Conservation (phyloP, 371 early-diverging fungal genomes). For the Apophysomyces ossiformis region DNA sequence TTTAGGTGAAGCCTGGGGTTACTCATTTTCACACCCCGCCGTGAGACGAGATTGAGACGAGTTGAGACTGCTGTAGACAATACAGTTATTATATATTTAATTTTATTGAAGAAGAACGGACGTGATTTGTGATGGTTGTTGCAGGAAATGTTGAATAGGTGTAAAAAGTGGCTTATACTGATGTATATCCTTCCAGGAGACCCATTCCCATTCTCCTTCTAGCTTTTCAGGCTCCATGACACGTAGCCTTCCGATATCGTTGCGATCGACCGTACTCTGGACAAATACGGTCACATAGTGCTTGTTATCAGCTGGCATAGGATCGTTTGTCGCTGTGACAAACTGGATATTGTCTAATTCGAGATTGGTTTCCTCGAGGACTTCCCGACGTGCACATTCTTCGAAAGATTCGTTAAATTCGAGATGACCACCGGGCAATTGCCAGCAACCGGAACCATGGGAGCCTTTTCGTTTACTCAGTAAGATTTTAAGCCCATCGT, state of each 20-base stretch:
- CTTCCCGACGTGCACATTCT: conserved; percentile 64
- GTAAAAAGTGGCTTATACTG: conserved; percentile 46
- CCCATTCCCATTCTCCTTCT: conserved; percentile 61
- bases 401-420: conserved; percentile 66
- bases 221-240: conserved; percentile 68
- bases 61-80: too few species aligned
- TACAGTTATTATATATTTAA: not conserved
- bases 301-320: conserved; percentile 53
- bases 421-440: conserved; percentile 69
- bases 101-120: not conserved
- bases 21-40: too few species aligned
- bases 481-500: conserved; percentile 42
- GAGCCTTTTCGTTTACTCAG: conserved; percentile 65
- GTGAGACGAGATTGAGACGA: too few species aligned
- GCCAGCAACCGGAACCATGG: conserved; percentile 68
- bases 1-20: too few species aligned
- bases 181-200: conserved; percentile 45
- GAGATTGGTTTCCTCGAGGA: conserved; percentile 64
- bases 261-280: conserved; percentile 31
- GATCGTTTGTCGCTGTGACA: conserved; percentile 61
- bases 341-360: conserved; percentile 35
- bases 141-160: conserved; percentile 22
- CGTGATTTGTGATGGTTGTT: not conserved
- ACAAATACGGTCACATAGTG: conserved; percentile 75
- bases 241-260: conserved; percentile 23